Evolutionary conservation across 495 filamentous ascomycete species (phyloP), one percentile per base, ranked within the genome.

Genomic region (Cladorrhinum samala): DNA sequence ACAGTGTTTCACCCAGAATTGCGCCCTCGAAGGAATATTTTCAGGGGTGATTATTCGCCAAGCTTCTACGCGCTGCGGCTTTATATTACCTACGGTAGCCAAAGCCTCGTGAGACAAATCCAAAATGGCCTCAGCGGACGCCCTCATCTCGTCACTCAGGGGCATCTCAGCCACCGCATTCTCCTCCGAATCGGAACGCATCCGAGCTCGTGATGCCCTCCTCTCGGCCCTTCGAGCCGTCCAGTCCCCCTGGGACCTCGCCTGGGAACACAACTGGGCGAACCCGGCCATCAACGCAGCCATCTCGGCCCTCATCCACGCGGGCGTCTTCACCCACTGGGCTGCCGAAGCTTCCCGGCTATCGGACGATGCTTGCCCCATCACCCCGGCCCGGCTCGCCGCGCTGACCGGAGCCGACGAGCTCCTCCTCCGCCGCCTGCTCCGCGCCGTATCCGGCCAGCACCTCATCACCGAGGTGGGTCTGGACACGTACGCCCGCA

Each of bases 241-340:
- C 3, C 52, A 54, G 23, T 54, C 44, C 16, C 52, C 52, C 2
- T 54, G 52, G 45, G 52, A 54, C 36, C 27, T 54, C 4, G 44
- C 52, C 7, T 54, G 52, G 52, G 52, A 54, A 8, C 52, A 54
- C 9, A 49, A 33, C 45, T 54, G 52, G 44, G 45, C 36, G 3
- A 48, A 33, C 16, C 6, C 3, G 21, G 43, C 33, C 14, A 52
- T 42, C 14, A 38, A 45, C 27, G 40, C 47, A 14, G 36, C 56
- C n/a, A 53, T 58, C 38, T 59, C 64, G 52, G 60, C 56, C 23
- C 56, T 58, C 39, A 62, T 64, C 48, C 61, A 67, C 25, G 46
- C 55, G 8, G 64, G 64, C 33, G 50, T 67, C 25, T 67, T 64
- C 19, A 57, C 45, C 38, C 59, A 59, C 36, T 67, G 64, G 64